Evolutionary conservation across 1,284 basidiomycete species (phyloP), one percentile per base, ranked within the genome.

Genomic region (Trametes versicolor): DNA sequence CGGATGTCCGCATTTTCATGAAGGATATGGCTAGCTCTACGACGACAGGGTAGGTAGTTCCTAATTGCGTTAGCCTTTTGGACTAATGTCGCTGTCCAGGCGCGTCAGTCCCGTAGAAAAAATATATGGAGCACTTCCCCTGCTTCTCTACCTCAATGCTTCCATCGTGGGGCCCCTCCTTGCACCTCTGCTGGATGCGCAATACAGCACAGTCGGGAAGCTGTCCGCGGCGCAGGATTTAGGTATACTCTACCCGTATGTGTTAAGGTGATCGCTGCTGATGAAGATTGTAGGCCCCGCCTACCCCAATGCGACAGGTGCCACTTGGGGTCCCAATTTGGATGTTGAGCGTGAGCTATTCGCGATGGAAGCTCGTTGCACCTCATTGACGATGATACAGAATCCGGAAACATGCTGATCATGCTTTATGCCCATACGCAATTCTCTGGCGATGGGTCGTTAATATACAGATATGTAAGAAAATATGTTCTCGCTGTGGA

Each of bases 381-480:
- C 25, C 13, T 6, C 17, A 3, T 29, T 58, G n/a, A 51, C 45
- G 23, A 2, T 58, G 41, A 4, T 19, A 3, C 25, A 88, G 87
- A 90, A 72, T 83, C 85, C 52, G 87, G 87, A 6, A 90, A 90
- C 69, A 89, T 90, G 88, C 75, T 92, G 25, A 90, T 91, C 72
- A 90, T 49, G 56, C 34, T 91, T 87, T 75, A 90, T 58, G 87
- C 86, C 62, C 89, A 89, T 73, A 86, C 87, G 2, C 85, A 88
- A 67, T 82, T 83, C 59, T 82, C 87, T 0, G 81, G 82, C 15
- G 87, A 90, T 69, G 78, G 72, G 9, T 83, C 83, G 4, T 81
- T 89, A 48, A 72, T 88, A 55, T 75, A 73, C 6, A 77, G 76
- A 72, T 85, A 89, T 65, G 86, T 87, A 64, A 53, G 82, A 45